Percentiles rank a stretch among this genome's conserved stretches.
Conservation (phyloP, 1,284 basidiomycete species). For the Cerioporus squamosus region DNA sequence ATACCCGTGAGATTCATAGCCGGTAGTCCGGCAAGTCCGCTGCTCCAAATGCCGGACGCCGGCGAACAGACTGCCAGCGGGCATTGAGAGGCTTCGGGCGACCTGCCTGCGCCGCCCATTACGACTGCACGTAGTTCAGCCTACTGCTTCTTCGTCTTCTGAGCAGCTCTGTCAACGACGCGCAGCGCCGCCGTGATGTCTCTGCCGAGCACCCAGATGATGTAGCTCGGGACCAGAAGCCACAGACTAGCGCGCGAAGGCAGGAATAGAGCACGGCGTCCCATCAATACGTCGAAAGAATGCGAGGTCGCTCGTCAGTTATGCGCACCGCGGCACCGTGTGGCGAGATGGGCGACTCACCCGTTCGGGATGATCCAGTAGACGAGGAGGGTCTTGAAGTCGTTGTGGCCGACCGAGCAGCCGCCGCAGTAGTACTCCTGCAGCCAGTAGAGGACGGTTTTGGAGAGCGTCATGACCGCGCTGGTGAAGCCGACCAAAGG, state of each 20-base stretch:
- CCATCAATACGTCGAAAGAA: not conserved
- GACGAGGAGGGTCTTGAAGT: constrained; percentile 51
- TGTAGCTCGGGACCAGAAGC: constrained; percentile 69
- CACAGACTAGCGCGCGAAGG: constrained; percentile 54
- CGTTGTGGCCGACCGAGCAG: constrained; percentile 82
- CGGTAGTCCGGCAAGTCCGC: too few relatives aligned
- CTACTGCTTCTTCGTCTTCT: constrained; percentile 34
- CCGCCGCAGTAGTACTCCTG: constrained; percentile 77
- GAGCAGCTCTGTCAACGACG: constrained; percentile 35
- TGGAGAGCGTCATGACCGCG: constrained; percentile 79
- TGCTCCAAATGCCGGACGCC: too few relatives aligned
- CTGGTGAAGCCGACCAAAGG: constrained; percentile 78
- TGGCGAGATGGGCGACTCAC: constrained; percentile 47
- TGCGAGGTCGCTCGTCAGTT: not conserved
- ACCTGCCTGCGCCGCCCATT: constrained; percentile 1
- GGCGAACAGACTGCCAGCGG: too few relatives aligned
- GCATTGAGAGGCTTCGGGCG: too few relatives aligned
- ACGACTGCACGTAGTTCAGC: not conserved
- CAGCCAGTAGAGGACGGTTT: constrained; percentile 83
- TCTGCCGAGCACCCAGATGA: constrained; percentile 57
- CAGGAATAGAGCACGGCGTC: not conserved
- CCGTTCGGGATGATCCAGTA: constrained; percentile 83
- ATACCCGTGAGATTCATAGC: not conserved
- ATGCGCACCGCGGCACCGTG: not conserved
- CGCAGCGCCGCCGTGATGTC: constrained; percentile 56